Evolutionary conservation across 2,329 filamentous ascomycete species (phyloP), one percentile per base, ranked within the genome.

Genomic region (Ceratocystis destructans): DNA sequence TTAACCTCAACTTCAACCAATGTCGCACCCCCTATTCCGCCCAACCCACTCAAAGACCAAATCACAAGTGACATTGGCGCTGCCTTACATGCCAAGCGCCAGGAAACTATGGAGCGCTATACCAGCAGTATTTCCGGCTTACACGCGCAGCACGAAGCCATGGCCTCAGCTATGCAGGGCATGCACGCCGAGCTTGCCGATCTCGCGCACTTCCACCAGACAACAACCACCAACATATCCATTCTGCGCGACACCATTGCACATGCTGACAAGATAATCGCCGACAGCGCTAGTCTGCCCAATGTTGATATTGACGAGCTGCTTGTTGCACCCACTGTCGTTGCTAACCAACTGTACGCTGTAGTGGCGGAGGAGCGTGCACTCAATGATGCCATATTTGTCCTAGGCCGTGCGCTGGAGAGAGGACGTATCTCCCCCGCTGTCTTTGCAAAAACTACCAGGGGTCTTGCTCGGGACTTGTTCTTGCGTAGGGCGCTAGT

Each of bases 11-110:
- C 44, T 45, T 44, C 64, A 28, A 5, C 64, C 57, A 44, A 28
- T 31, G 33, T 53, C n/a, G 84, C 90, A 0, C 93, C 94, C 0
- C 92, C 93, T 0, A 90, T 96, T 41, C 93, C 94, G 0, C 92
- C 91, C 0, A 99, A 99, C 72, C 94, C 94, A 0, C 90, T 97
- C 76, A 96, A 96, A 74, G 91, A 97, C 74, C 87, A 88, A 22
- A 83, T 97, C 17, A 81, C 96, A 2, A 82, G 83, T 64, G 88
- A 91, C 57, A 82, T 97, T 37, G 90, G 87, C 45, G 79, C 82
- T 66, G 83, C 86, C 0, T 79, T 97, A 2, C 80, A 85, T 65
- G 78, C 83, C 48, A 86, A 89, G 69, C 85, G 92, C 17, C 84
- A 86, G 69, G 82, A 82, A 61, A 87, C 85, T 64, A 82, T 88